Conservation (phyloP, 257 asterid species). For the Cordia subcordata region DNA sequence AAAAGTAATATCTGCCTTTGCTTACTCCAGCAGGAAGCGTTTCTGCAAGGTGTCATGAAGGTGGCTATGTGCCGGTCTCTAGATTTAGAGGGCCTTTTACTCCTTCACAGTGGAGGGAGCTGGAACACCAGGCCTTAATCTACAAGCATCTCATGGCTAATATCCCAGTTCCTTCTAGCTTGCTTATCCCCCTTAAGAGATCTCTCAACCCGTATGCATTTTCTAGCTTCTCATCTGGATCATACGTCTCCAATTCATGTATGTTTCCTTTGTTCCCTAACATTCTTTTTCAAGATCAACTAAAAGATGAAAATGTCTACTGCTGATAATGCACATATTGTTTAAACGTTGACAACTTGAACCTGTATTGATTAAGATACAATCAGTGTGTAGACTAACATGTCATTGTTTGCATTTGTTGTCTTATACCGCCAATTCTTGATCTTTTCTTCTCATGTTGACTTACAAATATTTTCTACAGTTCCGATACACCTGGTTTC, state of each 20-base stretch:
- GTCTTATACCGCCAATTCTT: no score
- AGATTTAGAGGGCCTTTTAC: conserved; percentile 72
- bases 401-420: no score
- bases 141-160: conserved; percentile 75
- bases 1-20: background rate
- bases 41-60: conserved; percentile 34
- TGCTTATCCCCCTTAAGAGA: conserved; percentile 68
- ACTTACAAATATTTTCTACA: no score
- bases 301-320: background rate
- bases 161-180: conserved; percentile 75
- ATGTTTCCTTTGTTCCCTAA: conserved; percentile 20
- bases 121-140: conserved; percentile 89
- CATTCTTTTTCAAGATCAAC: background rate
- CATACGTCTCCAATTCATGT: conserved; percentile 65
- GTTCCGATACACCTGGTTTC: no score
- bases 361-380: no score
- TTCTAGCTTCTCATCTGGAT: conserved; percentile 38
- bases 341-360: no score
- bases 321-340: no score
- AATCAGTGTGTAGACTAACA: no score
- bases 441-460: no score
- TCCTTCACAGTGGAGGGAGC: conserved; percentile 92
- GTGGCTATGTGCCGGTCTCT: conserved; percentile 40
- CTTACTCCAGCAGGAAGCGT: conserved; percentile 22
- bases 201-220: conserved; percentile 57